Evolutionary conservation across 2,329 filamentous ascomycete genomes (phyloP).

Genomic region (Trichoderma endophyticum): DNA sequence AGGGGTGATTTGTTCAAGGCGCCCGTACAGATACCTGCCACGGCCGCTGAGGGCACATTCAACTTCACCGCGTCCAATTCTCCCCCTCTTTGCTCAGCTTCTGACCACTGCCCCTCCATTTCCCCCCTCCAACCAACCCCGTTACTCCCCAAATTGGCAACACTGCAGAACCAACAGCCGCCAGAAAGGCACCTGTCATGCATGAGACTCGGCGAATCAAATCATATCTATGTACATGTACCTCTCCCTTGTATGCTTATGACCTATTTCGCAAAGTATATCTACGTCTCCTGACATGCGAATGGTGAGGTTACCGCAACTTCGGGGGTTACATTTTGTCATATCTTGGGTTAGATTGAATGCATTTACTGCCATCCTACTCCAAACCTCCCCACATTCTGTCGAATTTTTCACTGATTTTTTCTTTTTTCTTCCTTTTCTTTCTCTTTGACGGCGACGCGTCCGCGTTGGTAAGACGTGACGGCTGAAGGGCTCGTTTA

Average conservation of each 20-base stretch:
- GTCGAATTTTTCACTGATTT: background rate
- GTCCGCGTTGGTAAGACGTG: no score
- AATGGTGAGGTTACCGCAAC: background rate
- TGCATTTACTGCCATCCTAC: background rate
- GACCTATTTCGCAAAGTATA: background rate
- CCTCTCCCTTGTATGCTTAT: rapidly evolving
- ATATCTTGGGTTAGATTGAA: background rate
- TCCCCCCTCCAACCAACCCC: background rate
- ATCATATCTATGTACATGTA: background rate
- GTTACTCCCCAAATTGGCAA: background rate
- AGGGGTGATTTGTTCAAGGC: no score
- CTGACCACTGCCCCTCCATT: background rate
- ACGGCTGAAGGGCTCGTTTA: no score
- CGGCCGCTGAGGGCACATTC: no score
- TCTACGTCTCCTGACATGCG: background rate
- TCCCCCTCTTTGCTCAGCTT: background rate
- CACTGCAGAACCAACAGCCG: background rate
- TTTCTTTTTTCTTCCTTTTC: no score
- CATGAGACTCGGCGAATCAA: background rate
- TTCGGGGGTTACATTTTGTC: background rate
- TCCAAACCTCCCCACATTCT: background rate
- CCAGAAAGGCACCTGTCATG: background rate
- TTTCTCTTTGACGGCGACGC: no score
- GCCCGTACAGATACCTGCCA: no score
- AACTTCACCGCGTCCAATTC: background rate